Evolutionary conservation across 2,329 filamentous ascomycete species (phyloP), one percentile per base, ranked within the genome.

Genomic region (Paraconiothyrium brasiliense): DNA sequence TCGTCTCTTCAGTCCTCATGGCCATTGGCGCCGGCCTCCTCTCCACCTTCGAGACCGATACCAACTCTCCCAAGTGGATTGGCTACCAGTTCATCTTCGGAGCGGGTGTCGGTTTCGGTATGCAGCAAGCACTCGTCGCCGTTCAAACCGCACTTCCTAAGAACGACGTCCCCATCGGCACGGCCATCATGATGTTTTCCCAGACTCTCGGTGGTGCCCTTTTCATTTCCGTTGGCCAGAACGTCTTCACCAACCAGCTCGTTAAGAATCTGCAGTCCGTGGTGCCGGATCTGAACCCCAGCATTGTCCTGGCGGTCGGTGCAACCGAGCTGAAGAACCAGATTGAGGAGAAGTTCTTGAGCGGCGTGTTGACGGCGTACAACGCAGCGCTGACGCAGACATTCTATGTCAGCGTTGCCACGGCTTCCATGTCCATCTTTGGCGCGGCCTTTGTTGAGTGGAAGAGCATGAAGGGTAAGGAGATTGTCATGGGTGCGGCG

Each of bases 381-480:
- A 92, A 91, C 71, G 73, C 80, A 27, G 82, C 88, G 0, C 75
- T 92, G 41, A 83, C 83, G 1, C 78, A 84, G 60, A 84, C 84
- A 0, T 92, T 90, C 71, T 85, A 86, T 63, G 85, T 91, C 9
- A 84, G 83, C 1, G 79, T 89, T 8, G 84, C 85, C 1, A 78
- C 89, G 70, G 81, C 83, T 0, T 80, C 80, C 8, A 59, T 89
- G 9, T 84, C 82, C 4, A 80, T 90, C 14, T 41, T 89, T 8
- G 89, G 86, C 0, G 81, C 84, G 0, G 68, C 83, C 0, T 78
- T 80, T 7, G 84, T 91, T 67, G 85, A 91, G 78, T 92, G 88
- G 88, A 85, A 82, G 73, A 88, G 81, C 65, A 87, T 92, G 70
- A 91, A 91, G 81, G 87, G 86, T 69, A 80, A 81, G 71, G 79